Base-by-base conservation (phyloP, 78 protist genomes). In the Dictyostelium firmibasis region DNA sequence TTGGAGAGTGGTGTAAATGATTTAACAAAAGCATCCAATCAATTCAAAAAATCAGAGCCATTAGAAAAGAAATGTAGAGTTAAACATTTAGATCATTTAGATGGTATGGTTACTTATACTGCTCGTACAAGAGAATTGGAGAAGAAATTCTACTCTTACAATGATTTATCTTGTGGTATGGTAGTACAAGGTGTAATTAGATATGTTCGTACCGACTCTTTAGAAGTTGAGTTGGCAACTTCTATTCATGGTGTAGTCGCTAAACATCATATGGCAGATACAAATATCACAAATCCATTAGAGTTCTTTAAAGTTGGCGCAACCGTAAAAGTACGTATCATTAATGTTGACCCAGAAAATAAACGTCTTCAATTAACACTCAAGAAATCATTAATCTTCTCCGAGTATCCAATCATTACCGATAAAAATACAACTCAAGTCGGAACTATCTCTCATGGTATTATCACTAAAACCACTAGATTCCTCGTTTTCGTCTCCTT, bases 261-360 rank as follows among this genome's bases (percentile, higher is more conserved):
- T 38, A 53, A 10, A 29, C 41, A 67, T 33, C 67, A 82, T 41
- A 57, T 92, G 64, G 91, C 81, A 0, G 96, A 92, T 10, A 70
- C 77, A 0, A 67, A 33, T 2, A 35, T 92, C 41, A 4, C 60
- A 0, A 53, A 84, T 4, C 86, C 91, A 2, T 9, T n/a, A 5
- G 69, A 83, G 44, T 75, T 41, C 47, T 92, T 92, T 85, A 92
- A 83, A 29, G 85, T 74, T 76, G 96, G 96, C 4, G 84, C 85
- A 27, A 20, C 83, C 1, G 85, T 92, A 33, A 31, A 29, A 27
- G 64, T 44, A 23, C 86, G 96, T 72, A 83, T 92, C 1, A 25
- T 92, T 8, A n/a, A 67, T 35, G 84, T 84, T 25, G 85, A 69
- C 0, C 85, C 94, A 7, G 85, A 89, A 25, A 50, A 89, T 38